Conservation (phyloP, 148 eudicot genomes). For the Selenicereus undatus region DNA sequence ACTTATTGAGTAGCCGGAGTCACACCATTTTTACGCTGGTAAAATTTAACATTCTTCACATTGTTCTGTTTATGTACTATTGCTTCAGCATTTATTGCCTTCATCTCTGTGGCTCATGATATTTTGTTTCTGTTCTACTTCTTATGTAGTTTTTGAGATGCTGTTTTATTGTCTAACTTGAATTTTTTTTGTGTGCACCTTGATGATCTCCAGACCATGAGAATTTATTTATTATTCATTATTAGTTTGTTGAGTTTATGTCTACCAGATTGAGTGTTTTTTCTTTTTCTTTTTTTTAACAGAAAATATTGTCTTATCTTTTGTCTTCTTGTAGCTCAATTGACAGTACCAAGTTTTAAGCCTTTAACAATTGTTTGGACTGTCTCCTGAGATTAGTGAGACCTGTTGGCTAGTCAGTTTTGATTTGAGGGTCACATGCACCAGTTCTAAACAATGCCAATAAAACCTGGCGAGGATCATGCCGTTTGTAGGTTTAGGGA, state of each 20-base stretch:
- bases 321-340: too few relatives aligned
- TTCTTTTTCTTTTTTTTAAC: too few relatives aligned
- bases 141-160: neutral
- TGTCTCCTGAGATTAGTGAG: too few relatives aligned
- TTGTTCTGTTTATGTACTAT: neutral
- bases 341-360: too few relatives aligned
- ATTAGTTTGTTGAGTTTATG: neutral
- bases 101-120: neutral
- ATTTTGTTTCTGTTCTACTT: neutral
- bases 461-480: too few relatives aligned
- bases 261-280: neutral
- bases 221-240: too few relatives aligned
- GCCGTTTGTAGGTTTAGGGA: too few relatives aligned
- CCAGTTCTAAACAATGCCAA: too few relatives aligned
- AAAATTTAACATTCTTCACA: conserved; percentile 12
- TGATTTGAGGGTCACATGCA: too few relatives aligned
- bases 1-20: conserved; percentile 95
- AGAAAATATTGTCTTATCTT: neutral
- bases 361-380: too few relatives aligned
- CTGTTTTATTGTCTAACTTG: neutral
- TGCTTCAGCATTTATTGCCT: neutral
- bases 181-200: neutral
- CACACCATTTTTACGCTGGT: conserved; percentile 99
- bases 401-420: too few relatives aligned
- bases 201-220: too few relatives aligned